Conservation (phyloP, 305 asterid species). For the Solanum hybrid region DNA sequence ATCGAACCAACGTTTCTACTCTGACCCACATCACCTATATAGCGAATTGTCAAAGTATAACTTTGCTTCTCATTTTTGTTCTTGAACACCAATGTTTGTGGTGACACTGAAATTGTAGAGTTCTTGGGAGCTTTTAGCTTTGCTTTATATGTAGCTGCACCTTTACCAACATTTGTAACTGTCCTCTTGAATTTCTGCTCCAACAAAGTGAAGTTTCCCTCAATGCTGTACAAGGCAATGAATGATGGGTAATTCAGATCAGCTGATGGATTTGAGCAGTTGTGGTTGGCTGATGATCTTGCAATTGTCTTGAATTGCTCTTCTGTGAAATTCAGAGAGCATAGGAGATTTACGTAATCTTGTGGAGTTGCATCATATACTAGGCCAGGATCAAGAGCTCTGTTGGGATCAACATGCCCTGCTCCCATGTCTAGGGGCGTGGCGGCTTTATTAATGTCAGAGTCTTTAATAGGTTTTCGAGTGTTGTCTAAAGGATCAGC, state of each 20-base stretch:
- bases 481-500: slow-evolving; percentile 4
- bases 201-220: not conserved
- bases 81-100: slow-evolving; percentile 5
- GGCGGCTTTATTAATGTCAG: not conserved
- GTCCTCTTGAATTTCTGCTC: slow-evolving; percentile 8
- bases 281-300: slow-evolving; percentile 3
- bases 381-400: slow-evolving; percentile 18
- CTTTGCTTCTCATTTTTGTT: slow-evolving; percentile 6
- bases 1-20: slow-evolving; percentile 4
- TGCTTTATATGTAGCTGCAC: slow-evolving; percentile 2
- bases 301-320: slow-evolving; percentile 8
- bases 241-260: slow-evolving; percentile 14
- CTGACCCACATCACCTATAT: not conserved
- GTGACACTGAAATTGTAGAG: slow-evolving; percentile 1
- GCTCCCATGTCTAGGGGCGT: slow-evolving; percentile 17
- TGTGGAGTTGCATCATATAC: slow-evolving; percentile 7
- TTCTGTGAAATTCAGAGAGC: slow-evolving; percentile 6
- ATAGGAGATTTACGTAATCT: slow-evolving; percentile 15
- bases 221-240: slow-evolving; percentile 1
- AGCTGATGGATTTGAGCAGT: slow-evolving; percentile 8
- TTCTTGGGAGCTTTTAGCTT: not conserved
- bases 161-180: slow-evolving; percentile 13
- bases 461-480: slow-evolving; percentile 5
- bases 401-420: slow-evolving; percentile 13
- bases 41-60: slow-evolving; percentile 8